Percentiles rank a stretch among this genome's conserved stretches.
Evolutionary conservation across 78 protist genomes (phyloP).

Genomic region (Capsaspora owczarzaki): DNA sequence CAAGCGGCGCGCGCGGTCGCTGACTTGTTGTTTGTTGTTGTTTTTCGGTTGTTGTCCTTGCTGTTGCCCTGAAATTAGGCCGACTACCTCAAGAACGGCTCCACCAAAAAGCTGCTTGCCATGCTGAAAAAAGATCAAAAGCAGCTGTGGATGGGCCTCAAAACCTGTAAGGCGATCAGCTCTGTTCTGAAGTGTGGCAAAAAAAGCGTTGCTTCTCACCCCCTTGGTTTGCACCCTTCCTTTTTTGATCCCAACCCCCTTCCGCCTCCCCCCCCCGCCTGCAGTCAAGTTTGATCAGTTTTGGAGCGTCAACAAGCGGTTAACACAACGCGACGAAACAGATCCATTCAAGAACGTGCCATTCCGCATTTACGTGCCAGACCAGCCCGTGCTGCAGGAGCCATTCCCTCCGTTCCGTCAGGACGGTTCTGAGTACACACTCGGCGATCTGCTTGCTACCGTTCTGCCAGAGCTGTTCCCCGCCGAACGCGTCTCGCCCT

Average conservation of each 20-base stretch:
- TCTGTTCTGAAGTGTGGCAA: no score
- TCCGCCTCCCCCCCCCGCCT: no score
- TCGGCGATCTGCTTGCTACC: background rate
- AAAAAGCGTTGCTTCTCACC: no score
- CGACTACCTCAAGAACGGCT: constrained; percentile 11
- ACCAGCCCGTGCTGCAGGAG: background rate
- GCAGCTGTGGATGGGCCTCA: constrained; percentile 7
- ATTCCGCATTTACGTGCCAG: background rate
- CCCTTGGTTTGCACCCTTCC: no score
- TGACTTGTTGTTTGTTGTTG: background rate
- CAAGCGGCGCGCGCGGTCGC: background rate
- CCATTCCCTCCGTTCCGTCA: background rate
- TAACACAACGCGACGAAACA: background rate
- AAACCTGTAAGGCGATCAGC: no score
- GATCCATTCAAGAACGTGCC: background rate
- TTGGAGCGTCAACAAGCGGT: background rate
- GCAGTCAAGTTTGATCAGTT: constrained; percentile 4
- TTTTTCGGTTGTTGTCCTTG: background rate
- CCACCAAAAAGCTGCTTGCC: background rate
- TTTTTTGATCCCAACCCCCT: no score
- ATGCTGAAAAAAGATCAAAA: background rate
- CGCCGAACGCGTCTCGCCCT: no score
- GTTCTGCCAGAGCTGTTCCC: background rate
- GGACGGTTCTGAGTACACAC: background rate
- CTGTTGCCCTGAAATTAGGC: background rate